phyloP scores from a whole-genome alignment of 2,329 filamentous ascomycete species.

The Curvularia sp. region DNA sequence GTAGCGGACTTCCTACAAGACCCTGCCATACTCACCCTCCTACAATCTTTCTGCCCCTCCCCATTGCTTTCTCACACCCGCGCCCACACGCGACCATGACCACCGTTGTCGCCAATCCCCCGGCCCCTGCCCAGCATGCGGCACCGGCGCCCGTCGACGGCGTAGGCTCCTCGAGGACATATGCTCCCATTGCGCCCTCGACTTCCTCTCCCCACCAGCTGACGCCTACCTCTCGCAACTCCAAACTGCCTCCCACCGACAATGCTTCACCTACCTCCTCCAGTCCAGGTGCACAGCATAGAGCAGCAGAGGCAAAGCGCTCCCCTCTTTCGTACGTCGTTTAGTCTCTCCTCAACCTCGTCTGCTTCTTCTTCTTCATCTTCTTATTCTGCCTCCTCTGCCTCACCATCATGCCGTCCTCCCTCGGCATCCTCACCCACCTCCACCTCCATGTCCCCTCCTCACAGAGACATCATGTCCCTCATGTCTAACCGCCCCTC shows the following conservation, averaged over 20 bases:
- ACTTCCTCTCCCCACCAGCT: constrained; percentile 50
- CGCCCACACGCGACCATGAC: constrained; percentile 52
- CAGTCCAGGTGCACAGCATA: constrained; percentile 47
- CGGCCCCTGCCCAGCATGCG: constrained; percentile 50
- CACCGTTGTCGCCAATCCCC: constrained; percentile 56
- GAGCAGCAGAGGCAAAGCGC: constrained; percentile 60
- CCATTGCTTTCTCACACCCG: constrained; percentile 20
- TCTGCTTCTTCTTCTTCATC: constrained; percentile 26
- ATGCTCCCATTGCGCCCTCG: constrained; percentile 55
- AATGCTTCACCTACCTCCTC: constrained; percentile 53
- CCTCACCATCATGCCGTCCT: constrained; percentile 30
- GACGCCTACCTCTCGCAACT: constrained; percentile 48
- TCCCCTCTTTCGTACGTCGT: constrained; percentile 61
- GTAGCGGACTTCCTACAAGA: constrained; percentile 45
- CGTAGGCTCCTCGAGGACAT: constrained; percentile 52
- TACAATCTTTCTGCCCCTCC: constrained; percentile 41
- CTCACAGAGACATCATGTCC: constrained; percentile 31
- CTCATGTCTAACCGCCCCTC: constrained; percentile 51
- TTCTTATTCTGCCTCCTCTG: background rate
- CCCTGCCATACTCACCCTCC: constrained; percentile 43
- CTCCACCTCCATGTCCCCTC: constrained; percentile 40
- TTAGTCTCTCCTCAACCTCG: constrained; percentile 36
- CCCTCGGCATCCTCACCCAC: constrained; percentile 34
- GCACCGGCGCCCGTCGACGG: constrained; percentile 48
- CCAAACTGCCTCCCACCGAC: constrained; percentile 43